Conservation (phyloP, 75 land plant species). For the Gnetum montanum region DNA sequence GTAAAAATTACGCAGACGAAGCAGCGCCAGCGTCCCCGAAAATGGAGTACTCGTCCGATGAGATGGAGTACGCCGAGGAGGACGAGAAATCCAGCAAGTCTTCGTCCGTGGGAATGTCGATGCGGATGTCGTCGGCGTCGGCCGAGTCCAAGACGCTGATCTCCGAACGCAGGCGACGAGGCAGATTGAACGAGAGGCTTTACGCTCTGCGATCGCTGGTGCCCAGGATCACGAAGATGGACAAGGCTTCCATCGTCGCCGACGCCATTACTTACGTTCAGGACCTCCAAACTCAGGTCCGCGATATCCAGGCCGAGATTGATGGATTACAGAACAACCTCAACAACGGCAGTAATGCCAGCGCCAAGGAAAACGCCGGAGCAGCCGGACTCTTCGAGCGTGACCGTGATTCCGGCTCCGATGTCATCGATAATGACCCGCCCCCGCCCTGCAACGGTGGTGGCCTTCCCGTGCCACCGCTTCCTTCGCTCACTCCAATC, state of each 20-base stretch:
- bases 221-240: constrained; percentile 97
- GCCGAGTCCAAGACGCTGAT: constrained; percentile 14
- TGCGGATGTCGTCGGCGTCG: too few species aligned
- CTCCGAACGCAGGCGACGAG: constrained; percentile 70
- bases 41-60: not conserved
- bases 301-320: constrained; percentile 7
- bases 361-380: too few species aligned
- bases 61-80: not conserved
- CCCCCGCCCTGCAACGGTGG: too few species aligned
- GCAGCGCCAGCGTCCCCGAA: not conserved
- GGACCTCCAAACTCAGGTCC: constrained; percentile 52
- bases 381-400: too few species aligned
- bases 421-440: too few species aligned
- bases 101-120: not conserved
- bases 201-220: constrained; percentile 69
- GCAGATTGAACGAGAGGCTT: constrained; percentile 82
- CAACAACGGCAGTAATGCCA: not conserved
- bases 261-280: constrained; percentile 71
- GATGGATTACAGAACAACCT: not conserved
- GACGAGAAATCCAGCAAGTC: not conserved
- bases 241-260: constrained; percentile 82
- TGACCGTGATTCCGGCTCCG: too few species aligned
- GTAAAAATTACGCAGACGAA: too few species aligned
- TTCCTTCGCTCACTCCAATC: too few species aligned
- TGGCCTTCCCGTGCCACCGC: too few species aligned